Conservation (phyloP, 2,329 filamentous ascomycete genomes). For the Fusarium brachygibbosum region DNA sequence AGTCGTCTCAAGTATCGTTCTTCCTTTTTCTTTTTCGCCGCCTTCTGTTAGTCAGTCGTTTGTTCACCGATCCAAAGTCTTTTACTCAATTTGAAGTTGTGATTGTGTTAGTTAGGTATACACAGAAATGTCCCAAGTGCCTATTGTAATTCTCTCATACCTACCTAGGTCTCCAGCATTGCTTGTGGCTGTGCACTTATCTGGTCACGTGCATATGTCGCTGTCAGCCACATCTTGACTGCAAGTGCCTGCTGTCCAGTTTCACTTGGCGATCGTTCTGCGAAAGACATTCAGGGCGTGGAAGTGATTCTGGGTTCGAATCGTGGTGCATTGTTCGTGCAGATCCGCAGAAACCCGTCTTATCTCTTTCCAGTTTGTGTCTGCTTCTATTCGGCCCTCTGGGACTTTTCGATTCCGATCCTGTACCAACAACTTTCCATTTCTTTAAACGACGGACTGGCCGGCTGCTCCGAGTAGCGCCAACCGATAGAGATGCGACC, state of each 20-base stretch:
- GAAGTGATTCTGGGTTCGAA: slow-evolving; percentile 29
- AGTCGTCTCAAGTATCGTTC: no score
- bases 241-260: slow-evolving; percentile 41
- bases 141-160: no score
- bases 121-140: background rate
- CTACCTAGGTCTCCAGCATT: background rate
- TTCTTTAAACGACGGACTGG: slow-evolving; percentile 23
- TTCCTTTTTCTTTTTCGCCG: no score
- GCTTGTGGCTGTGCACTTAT: slow-evolving; percentile 15
- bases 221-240: slow-evolving; percentile 26
- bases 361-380: background rate
- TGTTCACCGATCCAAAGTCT: no score
- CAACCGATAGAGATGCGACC: slow-evolving; percentile 51
- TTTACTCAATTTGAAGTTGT: background rate
- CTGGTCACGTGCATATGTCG: slow-evolving; percentile 44
- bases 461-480: slow-evolving; percentile 46
- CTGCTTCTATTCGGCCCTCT: background rate
- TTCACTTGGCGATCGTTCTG: slow-evolving; percentile 32
- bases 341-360: slow-evolving; percentile 1
- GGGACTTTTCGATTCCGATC: background rate
- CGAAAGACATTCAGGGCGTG: slow-evolving; percentile 33
- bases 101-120: background rate
- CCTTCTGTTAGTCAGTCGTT: no score
- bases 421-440: background rate
- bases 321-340: slow-evolving; percentile 3